A percentile compares a stretch with the other conserved stretches of the same genome.
Conservation (phyloP, 371 early-diverging fungal genomes). For the Rhizopus delemar region DNA sequence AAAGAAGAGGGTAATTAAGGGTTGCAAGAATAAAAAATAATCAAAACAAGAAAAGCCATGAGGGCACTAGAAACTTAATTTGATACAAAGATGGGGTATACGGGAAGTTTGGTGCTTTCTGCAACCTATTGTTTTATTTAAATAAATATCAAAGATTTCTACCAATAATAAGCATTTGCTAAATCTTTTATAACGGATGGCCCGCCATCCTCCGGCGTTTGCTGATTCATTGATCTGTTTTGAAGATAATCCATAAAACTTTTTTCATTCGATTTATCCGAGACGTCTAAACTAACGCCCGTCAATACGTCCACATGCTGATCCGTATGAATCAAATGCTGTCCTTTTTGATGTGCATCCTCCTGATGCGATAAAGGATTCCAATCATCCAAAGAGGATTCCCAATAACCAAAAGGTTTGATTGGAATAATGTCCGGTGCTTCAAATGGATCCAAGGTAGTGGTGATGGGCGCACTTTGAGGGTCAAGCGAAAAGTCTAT, state of each 20-base stretch:
- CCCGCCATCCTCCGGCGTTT: constrained; percentile 19
- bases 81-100: no score
- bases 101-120: no score
- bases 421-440: constrained; percentile 38
- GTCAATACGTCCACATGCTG: constrained; percentile 40
- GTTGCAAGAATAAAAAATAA: no score
- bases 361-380: constrained; percentile 34
- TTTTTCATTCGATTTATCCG: background rate
- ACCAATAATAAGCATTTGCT: constrained; percentile 30
- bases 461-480: background rate
- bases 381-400: constrained; percentile 30
- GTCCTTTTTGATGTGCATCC: constrained; percentile 22
- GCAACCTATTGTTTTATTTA: no score
- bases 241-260: background rate
- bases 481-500: background rate
- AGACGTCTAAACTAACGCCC: constrained; percentile 24
- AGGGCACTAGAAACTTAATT: no score
- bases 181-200: constrained; percentile 18
- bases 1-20: no score
- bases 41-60: no score
- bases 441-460: constrained; percentile 35
- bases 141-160: background rate
- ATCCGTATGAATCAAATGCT: constrained; percentile 37
- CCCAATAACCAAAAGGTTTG: constrained; percentile 22
- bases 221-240: background rate